Base-by-base conservation (phyloP, 2,329 filamentous ascomycete species). In the Alternaria metachromatica region DNA sequence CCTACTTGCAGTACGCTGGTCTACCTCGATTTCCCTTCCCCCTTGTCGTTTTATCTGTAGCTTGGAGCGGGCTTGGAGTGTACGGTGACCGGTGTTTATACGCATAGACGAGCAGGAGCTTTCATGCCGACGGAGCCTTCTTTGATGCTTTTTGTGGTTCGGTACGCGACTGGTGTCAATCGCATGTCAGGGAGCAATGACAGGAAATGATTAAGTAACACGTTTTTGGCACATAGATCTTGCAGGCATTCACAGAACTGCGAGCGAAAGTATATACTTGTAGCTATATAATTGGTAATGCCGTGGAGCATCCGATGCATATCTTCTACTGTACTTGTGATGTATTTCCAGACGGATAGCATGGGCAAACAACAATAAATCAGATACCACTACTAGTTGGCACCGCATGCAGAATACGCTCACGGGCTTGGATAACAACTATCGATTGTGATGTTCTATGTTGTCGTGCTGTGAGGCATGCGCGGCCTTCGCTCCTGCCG, bases 241-340 rank as follows among this genome's bases (percentile, higher is more conserved):
- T 56, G 69, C 71, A 69, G 70, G 49, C 45, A 56, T 59, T 62
- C 63, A 58, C 68, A 51, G 55, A 55, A 33, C 65, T 68, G 70
- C 65, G 65, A 72, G 49, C 61, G 55, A 59, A 62, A 65, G 56
- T 67, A 70, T 50, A 71, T 69, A 70, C 65, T 58, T 65, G 65
- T 67, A 76, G 67, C 72, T 75, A 78, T 67, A 69, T 77, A 78
- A 78, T 77, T 77, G 64, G 67, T 78, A 78, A 78, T 78, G 64
- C 41, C n/a, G n/a, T 58, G 55, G 55, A 60, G 56, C 49, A 28
- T 49, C 48, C 48, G 54, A 26, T 28, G 10, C 15, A 30, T 12
- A 33, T 30, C 25, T 43, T 26, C 15, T 21, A 37, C 33, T 18
- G 3, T 5, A 9, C 20, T 9, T n/a, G 12, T 51, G 18, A 51